These are phyloP conservation scores for Globisporangium radiosum DNA, from an alignment of 352 stramenopile species.

Conservation along the genomic window DNA sequence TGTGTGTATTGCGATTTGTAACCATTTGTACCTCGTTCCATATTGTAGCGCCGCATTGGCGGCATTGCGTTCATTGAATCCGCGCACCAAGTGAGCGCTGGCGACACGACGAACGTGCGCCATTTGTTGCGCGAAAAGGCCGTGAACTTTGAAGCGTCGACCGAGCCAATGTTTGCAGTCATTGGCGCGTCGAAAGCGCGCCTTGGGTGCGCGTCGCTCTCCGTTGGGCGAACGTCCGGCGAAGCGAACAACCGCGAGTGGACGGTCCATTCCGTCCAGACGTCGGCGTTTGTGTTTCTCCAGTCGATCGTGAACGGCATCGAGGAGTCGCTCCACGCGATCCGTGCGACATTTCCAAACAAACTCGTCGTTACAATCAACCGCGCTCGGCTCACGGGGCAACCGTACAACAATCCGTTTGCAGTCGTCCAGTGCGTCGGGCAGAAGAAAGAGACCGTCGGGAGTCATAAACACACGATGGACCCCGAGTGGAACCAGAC, in stretches of 20 bases:
- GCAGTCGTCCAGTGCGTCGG: conserved; percentile 70
- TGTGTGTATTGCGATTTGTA: too few relatives aligned
- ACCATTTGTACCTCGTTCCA: background rate
- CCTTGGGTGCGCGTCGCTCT: conserved; percentile 71
- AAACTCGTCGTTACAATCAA: conserved; percentile 89
- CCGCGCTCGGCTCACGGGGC: conserved; percentile 67
- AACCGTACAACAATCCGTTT: conserved; percentile 86
- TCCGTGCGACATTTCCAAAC: conserved; percentile 82
- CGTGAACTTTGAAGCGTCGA: conserved; percentile 82
- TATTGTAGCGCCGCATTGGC: conserved; percentile 35
- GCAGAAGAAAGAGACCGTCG: conserved; percentile 85
- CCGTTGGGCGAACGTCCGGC: conserved; percentile 60
- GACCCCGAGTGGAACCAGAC: conserved; percentile 88
- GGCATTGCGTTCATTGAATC: conserved; percentile 86
- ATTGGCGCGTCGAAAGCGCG: conserved; percentile 68
- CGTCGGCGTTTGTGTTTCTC: conserved; percentile 82
- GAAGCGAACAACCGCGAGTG: conserved; percentile 73
- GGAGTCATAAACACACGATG: conserved; percentile 86
- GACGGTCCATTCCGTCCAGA: conserved; percentile 83
- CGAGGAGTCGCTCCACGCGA: conserved; percentile 65
- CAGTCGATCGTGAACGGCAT: conserved; percentile 72
- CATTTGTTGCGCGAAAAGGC: conserved; percentile 61
- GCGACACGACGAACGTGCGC: conserved; percentile 37
- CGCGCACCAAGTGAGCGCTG: conserved; percentile 59
- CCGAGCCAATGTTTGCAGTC: conserved; percentile 77